phyloP scores from a whole-genome alignment of 2,329 filamentous ascomycete genomes.

The Paraconiothyrium sp. region DNA sequence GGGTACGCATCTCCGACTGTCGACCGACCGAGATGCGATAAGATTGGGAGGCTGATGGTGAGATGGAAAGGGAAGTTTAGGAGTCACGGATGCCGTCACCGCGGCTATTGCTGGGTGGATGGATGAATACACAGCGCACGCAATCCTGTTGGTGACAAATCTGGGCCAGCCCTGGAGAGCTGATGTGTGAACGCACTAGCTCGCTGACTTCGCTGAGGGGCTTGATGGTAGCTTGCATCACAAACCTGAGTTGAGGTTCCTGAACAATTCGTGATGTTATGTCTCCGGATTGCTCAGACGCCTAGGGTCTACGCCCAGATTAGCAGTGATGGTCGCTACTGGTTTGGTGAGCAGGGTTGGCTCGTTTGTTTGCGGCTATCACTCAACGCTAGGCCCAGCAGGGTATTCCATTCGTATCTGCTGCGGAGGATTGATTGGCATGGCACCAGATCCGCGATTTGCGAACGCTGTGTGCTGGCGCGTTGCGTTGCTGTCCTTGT shows the following conservation, averaged over 20 bases:
- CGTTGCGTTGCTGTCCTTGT: slow-evolving; percentile 5
- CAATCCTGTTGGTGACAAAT: not conserved
- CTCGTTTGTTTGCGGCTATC: not conserved
- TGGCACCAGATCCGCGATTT: slow-evolving; percentile 1
- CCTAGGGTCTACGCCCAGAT: not conserved
- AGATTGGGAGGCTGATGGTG: not conserved
- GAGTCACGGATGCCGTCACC: not conserved
- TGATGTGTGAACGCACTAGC: slow-evolving; percentile 1
- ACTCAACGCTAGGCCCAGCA: slow-evolving; percentile 14
- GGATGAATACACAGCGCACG: not conserved
- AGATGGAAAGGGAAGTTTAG: not conserved
- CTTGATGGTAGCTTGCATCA: not conserved
- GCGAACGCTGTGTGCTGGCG: not conserved
- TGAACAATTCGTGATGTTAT: not conserved
- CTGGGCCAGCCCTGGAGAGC: not conserved
- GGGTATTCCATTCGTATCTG: not conserved
- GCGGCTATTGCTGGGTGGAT: slow-evolving; percentile 5
- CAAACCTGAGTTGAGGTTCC: not conserved
- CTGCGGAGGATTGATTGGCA: not conserved
- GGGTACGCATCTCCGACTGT: slow-evolving; percentile 2
- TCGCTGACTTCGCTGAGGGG: slow-evolving; percentile 1
- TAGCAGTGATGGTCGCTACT: not conserved
- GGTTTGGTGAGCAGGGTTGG: slow-evolving; percentile 10
- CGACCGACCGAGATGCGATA: not conserved
- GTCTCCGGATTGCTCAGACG: slow-evolving; percentile 5